phyloP scores from a whole-genome alignment of 768 basidiomycete genomes.

The Calvatia gigantea region DNA sequence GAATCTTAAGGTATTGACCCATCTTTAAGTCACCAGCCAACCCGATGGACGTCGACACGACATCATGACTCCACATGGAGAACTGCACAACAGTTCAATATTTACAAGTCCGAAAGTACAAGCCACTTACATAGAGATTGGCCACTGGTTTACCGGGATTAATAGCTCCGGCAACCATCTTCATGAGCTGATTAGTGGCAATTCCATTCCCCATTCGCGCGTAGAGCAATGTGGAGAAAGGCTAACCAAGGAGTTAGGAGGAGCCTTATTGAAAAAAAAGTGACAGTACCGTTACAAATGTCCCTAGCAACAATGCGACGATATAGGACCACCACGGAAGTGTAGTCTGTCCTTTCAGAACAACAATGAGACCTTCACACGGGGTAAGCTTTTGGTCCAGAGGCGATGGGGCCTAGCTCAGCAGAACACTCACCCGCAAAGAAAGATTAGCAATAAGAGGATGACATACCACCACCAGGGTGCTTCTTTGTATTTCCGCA shows the following conservation, averaged over 20 bases:
- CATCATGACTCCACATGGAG: slow-evolving; percentile 67
- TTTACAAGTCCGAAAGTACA: not conserved
- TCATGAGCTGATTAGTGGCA: slow-evolving; percentile 58
- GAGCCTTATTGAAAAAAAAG: not conserved
- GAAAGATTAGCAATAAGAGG: slow-evolving; percentile 48
- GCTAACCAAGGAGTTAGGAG: slow-evolving; percentile 23
- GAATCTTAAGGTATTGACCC: slow-evolving; percentile 67
- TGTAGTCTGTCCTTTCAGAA: slow-evolving; percentile 55
- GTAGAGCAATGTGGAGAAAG: slow-evolving; percentile 53
- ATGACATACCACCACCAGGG: slow-evolving; percentile 60
- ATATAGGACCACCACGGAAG: slow-evolving; percentile 64
- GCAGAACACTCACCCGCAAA: slow-evolving; percentile 40
- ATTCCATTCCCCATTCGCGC: slow-evolving; percentile 62
- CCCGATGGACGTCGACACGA: slow-evolving; percentile 48
- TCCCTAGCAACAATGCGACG: slow-evolving; percentile 49
- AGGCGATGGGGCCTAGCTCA: no score
- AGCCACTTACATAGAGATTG: slow-evolving; percentile 55
- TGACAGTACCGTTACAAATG: slow-evolving; percentile 32
- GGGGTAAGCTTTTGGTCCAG: not conserved
- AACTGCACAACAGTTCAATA: slow-evolving; percentile 32
- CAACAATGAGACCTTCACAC: slow-evolving; percentile 48
- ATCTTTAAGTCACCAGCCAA: slow-evolving; percentile 66
- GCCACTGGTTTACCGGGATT: slow-evolving; percentile 65
- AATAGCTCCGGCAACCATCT: slow-evolving; percentile 59
- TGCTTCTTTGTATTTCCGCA: slow-evolving; percentile 57